Conservation (phyloP, 129 eudicot species). For the Flaveria ramosissima region DNA sequence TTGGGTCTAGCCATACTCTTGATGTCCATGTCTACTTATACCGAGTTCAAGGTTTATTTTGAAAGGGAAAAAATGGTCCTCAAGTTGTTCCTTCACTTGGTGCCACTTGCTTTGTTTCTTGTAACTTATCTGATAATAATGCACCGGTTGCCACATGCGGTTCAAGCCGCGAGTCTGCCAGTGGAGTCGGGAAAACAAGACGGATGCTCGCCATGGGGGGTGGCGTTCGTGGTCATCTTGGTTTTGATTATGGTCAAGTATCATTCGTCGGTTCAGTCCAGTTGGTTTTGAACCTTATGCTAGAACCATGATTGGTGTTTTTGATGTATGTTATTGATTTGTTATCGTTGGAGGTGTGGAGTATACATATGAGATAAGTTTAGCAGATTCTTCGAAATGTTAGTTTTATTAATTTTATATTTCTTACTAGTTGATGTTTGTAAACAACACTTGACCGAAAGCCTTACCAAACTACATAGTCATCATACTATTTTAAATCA, state of each 20-base stretch:
- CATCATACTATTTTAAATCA: too few species aligned
- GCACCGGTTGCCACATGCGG: slow-evolving; percentile 31
- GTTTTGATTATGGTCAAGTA: slow-evolving; percentile 59
- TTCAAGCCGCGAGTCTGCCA: slow-evolving; percentile 31
- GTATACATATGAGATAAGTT: neutral
- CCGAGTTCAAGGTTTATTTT: slow-evolving; percentile 47
- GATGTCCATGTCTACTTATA: slow-evolving; percentile 40
- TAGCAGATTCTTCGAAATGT: too few species aligned
- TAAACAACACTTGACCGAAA: too few species aligned
- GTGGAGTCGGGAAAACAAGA: slow-evolving; percentile 26
- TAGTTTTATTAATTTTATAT: neutral
- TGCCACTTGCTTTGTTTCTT: slow-evolving; percentile 48
- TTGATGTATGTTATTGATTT: slow-evolving; percentile 10
- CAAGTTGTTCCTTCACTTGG: slow-evolving; percentile 43
- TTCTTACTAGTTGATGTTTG: neutral
- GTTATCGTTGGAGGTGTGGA: neutral
- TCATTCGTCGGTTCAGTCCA: slow-evolving; percentile 49
- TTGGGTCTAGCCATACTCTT: slow-evolving; percentile 46
- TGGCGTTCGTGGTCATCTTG: slow-evolving; percentile 51
- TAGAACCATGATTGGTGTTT: neutral
- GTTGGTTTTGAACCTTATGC: slow-evolving; percentile 49
- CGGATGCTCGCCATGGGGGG: slow-evolving; percentile 58
- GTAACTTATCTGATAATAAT: slow-evolving; percentile 29
- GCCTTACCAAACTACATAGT: too few species aligned
- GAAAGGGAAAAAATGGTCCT: slow-evolving; percentile 43